These are phyloP conservation scores for Oenanthe sinensis DNA, from an alignment of 129 eudicot genomes.

Conservation along the genomic window DNA sequence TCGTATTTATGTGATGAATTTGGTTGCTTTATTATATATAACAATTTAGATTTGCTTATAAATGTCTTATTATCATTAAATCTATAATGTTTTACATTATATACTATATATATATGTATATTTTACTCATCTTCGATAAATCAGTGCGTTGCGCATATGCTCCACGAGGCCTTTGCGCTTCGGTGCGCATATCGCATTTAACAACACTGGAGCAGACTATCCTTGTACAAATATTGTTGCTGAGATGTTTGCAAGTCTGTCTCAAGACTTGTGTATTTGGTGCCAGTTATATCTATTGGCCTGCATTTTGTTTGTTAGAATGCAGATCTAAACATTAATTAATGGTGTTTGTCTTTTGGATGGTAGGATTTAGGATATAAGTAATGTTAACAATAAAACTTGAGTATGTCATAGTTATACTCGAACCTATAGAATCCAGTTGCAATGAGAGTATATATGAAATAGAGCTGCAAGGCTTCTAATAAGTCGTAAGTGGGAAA, in stretches of 20 bases:
- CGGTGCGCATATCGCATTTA: too few species aligned
- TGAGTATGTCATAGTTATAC: neutral
- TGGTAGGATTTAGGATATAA: neutral
- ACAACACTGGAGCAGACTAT: neutral
- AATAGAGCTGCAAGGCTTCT: neutral
- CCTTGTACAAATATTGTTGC: neutral
- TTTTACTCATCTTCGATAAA: too few species aligned
- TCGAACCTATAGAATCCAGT: neutral
- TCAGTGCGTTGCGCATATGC: too few species aligned
- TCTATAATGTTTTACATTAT: too few species aligned
- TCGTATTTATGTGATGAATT: too few species aligned
- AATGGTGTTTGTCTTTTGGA: neutral
- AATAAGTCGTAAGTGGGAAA: neutral
- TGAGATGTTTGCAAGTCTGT: neutral
- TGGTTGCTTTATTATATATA: too few species aligned
- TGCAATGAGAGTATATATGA: too few species aligned
- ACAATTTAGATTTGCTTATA: too few species aligned
- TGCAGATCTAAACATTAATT: neutral
- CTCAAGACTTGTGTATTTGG: neutral
- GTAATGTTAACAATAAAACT: too few species aligned
- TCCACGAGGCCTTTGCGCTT: too few species aligned
- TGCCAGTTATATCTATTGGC: neutral
- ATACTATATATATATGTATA: too few species aligned
- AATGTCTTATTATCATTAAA: too few species aligned
- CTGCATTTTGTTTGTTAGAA: neutral